A percentile compares a stretch with the other conserved stretches of the same genome.
Conservation (phyloP, 768 basidiomycete species). For the Rhodotorula sphaerocarpa region DNA sequence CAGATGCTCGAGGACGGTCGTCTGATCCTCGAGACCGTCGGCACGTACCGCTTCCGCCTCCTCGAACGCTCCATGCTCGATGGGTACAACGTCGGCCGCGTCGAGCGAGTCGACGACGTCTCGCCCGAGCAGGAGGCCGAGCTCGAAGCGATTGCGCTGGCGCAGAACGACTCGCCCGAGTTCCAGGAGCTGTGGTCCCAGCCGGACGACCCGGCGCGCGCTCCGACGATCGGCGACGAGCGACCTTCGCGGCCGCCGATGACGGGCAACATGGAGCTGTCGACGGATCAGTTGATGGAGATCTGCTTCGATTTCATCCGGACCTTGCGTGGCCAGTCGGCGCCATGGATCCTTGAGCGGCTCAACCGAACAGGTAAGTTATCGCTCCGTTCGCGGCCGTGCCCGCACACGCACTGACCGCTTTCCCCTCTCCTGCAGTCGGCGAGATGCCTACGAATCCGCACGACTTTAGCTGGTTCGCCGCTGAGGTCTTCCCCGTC, state of each 20-base stretch:
- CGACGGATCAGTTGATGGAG: conserved; percentile 55
- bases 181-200: not conserved
- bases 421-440: conserved; percentile 1
- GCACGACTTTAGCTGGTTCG: conserved; percentile 37
- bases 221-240: not conserved
- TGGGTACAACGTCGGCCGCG: conserved; percentile 58
- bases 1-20: conserved; percentile 83
- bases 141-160: conserved; percentile 42
- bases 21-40: conserved; percentile 71
- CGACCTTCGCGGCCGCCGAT: conserved; percentile 20
- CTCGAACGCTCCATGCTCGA: conserved; percentile 74
- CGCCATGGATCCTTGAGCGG: conserved; percentile 88
- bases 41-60: conserved; percentile 69
- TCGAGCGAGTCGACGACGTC: conserved; percentile 46
- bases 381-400: not conserved
- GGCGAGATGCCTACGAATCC: conserved; percentile 37
- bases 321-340: conserved; percentile 59
- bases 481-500: conserved; percentile 66
- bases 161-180: conserved; percentile 5
- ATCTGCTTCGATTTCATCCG: conserved; percentile 58
- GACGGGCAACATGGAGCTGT: conserved; percentile 38
- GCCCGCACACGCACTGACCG: not conserved
- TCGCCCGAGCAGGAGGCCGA: conserved; percentile 46
- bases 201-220: not conserved
- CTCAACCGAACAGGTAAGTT: conserved; percentile 62